Evolutionary conservation across 306 rosid species (phyloP).

Genomic region (Boehmeria nivea): DNA sequence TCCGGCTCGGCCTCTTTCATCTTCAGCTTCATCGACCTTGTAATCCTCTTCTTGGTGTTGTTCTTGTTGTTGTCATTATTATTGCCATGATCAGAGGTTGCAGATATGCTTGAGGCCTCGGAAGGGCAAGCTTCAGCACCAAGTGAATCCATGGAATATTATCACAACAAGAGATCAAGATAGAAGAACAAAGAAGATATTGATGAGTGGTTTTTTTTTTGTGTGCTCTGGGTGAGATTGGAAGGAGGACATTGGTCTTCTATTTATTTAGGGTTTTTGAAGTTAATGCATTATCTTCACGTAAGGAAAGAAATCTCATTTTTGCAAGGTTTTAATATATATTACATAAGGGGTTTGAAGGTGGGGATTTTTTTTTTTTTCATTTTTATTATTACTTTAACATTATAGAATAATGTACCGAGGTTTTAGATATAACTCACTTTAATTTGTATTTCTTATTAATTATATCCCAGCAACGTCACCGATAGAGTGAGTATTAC

Average conservation of each 20-base stretch:
- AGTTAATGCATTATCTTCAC: conserved; percentile 26
- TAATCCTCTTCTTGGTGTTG: not conserved
- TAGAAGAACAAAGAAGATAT: not conserved
- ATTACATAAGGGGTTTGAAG: conserved; percentile 5
- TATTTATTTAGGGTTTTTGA: conserved; percentile 32
- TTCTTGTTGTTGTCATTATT: not conserved
- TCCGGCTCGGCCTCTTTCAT: conserved; percentile 7
- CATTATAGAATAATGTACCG: too few relatives aligned
- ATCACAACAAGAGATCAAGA: not conserved
- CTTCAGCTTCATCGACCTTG: conserved; percentile 20
- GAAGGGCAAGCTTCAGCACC: conserved; percentile 14
- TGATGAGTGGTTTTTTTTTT: not conserved
- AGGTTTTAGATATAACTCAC: too few relatives aligned
- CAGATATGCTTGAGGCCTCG: conserved; percentile 45
- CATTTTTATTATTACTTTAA: too few relatives aligned
- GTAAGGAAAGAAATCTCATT: conserved; percentile 30
- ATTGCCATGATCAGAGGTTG: conserved; percentile 16
- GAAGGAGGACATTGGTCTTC: conserved; percentile 1
- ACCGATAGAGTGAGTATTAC: too few relatives aligned
- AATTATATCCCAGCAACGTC: conserved; percentile 2
- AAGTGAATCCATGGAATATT: conserved; percentile 27
- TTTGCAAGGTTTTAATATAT: conserved; percentile 15
- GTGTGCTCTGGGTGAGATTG: conserved; percentile 9
- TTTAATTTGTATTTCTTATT: conserved; percentile 19
- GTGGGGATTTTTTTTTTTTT: too few relatives aligned